These are phyloP conservation scores for Alternaria sp. DNA, from an alignment of 2,329 filamentous ascomycete species.

Conservation along the genomic window DNA sequence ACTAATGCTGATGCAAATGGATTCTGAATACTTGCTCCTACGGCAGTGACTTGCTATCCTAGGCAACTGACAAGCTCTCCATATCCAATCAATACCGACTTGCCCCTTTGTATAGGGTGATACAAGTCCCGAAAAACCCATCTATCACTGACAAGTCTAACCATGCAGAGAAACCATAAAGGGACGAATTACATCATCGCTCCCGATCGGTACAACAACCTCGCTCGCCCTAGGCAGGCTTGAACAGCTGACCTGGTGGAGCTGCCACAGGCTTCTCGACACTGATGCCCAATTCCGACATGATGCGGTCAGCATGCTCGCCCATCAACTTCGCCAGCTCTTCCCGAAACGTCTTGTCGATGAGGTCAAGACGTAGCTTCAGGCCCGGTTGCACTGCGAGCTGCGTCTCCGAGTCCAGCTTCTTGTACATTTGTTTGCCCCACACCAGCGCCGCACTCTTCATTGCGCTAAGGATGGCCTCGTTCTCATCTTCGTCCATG, in stretches of 20 bases:
- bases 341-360: constrained; percentile 15
- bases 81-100: neutral
- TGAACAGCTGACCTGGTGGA: neutral
- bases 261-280: neutral
- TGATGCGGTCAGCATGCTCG: neutral
- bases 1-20: neutral
- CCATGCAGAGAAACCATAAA: neutral
- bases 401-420: constrained; percentile 8
- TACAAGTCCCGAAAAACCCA: neutral
- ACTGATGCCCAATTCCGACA: neutral
- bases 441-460: constrained; percentile 25
- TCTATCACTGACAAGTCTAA: neutral
- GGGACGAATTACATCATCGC: neutral
- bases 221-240: neutral
- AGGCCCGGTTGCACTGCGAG: constrained; percentile 15
- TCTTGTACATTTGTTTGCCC: constrained; percentile 10
- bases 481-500: constrained; percentile 26
- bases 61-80: neutral
- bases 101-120: neutral
- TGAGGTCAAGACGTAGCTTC: constrained; percentile 25
- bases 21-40: neutral
- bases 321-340: constrained; percentile 16
- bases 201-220: too few species aligned
- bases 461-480: constrained; percentile 16
- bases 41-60: neutral